These are phyloP conservation scores for Marasmius tenuissimus DNA, from an alignment of 1,284 basidiomycete genomes.

Conservation along the genomic window DNA sequence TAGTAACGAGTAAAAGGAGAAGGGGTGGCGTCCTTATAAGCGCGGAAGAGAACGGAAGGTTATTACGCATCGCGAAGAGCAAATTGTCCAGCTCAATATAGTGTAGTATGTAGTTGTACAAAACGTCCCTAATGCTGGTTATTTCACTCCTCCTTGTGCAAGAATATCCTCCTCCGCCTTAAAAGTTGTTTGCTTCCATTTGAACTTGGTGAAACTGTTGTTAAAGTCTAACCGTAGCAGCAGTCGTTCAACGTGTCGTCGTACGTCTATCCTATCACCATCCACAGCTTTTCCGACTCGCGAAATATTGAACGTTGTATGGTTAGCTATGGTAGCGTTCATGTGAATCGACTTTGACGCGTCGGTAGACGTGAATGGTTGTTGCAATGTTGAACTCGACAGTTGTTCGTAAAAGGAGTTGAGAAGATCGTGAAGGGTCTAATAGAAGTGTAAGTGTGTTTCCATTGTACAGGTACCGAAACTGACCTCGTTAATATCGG, in stretches of 20 bases:
- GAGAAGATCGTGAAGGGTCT: slow-evolving; percentile 64
- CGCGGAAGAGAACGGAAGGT: no score
- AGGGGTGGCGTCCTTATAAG: no score
- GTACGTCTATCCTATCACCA: slow-evolving; percentile 62
- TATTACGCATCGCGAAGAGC: no score
- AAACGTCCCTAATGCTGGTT: slow-evolving; percentile 13
- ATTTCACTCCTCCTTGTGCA: slow-evolving; percentile 36
- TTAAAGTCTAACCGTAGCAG: slow-evolving; percentile 86
- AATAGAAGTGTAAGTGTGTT: slow-evolving; percentile 13
- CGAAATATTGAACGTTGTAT: slow-evolving; percentile 51
- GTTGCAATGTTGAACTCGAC: slow-evolving; percentile 69
- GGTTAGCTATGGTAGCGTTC: slow-evolving; percentile 59
- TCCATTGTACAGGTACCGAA: slow-evolving; percentile 7
- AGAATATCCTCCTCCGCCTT: slow-evolving; percentile 44
- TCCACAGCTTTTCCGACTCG: slow-evolving; percentile 45
- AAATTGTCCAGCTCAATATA: no score
- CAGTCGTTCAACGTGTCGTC: slow-evolving; percentile 80
- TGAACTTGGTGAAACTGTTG: slow-evolving; percentile 67
- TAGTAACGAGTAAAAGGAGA: neutral
- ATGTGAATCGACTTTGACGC: slow-evolving; percentile 68
- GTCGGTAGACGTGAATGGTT: slow-evolving; percentile 61
- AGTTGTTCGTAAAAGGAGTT: slow-evolving; percentile 79
- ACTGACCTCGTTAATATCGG: slow-evolving; percentile 73
- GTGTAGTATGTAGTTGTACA: no score
- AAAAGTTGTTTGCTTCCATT: slow-evolving; percentile 22